Evolutionary conservation across 2,329 filamentous ascomycete species (phyloP), one percentile per base, ranked within the genome.

Genomic region (Pyrenochaeta sp.): DNA sequence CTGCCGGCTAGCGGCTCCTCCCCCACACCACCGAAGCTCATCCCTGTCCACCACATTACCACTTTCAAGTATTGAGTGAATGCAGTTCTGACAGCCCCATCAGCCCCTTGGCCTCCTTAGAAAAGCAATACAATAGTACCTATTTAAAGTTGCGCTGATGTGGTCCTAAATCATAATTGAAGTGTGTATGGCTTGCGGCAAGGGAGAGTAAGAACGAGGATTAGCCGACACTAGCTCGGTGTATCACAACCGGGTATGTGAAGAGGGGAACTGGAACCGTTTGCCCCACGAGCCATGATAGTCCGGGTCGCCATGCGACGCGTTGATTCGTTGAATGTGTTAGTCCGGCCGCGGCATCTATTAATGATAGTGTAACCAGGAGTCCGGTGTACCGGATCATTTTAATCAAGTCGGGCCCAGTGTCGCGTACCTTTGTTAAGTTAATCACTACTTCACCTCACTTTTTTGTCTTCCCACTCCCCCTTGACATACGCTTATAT

Each of bases 1-100:
- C 31, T 42, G 37, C 45, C 39, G 45, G 40, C 36, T 49, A 44
- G 45, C 45, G 50, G 44, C 45, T 29, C 40, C 31, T 36, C 23
- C 45, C 50, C 50, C 50, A 53, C 50, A 49, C 15, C 14, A 32
- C 33, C 33, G 5, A n/a, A 17, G 14, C 21, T 23, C 14, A 37
- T n/a, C n/a, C 44, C 21, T 40, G 29, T 42, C 14, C 31, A 43
- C 31, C 21, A n/a, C 36, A 37, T n/a, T 18, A 20, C 9, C n/a
- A n/a, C 9, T 6, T 5, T 20, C 4, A 11, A 18, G 9, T 3
- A 20, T 37, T 20, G 17, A 20, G 6, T 37, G 17, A 6, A 17
- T 18, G 20, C 12, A 4, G 12, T 37, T n/a, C 35, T 17, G 7
- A 37, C 17, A 37, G 4, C 17, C 11, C 20, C 17, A n/a, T 17